Conservation (phyloP, 805 yeast species). For the Kuraishia piskuri region DNA sequence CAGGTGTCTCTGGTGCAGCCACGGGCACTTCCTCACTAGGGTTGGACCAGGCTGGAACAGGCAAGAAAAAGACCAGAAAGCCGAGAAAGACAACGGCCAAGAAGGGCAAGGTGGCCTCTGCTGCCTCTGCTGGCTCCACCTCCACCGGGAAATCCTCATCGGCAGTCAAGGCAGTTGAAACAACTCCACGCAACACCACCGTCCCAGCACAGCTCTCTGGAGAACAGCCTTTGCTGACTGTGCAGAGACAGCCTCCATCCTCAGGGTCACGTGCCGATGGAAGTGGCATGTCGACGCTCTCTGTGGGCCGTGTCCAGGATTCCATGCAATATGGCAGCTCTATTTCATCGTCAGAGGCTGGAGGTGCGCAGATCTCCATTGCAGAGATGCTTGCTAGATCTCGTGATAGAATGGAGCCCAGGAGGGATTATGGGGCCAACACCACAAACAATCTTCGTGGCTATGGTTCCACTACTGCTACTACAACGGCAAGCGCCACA, state of each 20-base stretch:
- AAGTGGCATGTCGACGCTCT: neutral
- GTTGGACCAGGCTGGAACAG: slow-evolving; percentile 7
- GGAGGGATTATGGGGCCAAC: neutral
- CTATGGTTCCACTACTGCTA: neutral
- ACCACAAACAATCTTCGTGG: neutral
- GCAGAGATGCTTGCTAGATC: slow-evolving; percentile 54
- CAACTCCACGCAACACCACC: slow-evolving; percentile 1
- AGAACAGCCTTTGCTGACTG: slow-evolving; percentile 4
- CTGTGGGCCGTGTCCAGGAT: neutral
- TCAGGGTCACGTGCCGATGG: neutral
- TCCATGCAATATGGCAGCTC: too few relatives aligned
- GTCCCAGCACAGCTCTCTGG: slow-evolving; percentile 4
- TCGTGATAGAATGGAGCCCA: slow-evolving; percentile 31
- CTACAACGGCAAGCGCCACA: neutral
- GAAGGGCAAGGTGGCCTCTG: neutral
- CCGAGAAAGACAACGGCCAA: slow-evolving; percentile 1
- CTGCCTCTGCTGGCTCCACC: neutral
- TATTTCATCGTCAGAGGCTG: neutral
- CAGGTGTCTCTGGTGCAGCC: slow-evolving; percentile 2
- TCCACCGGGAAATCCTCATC: too few relatives aligned
- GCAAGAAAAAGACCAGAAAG: neutral
- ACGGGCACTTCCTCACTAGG: too few relatives aligned
- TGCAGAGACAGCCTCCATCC: slow-evolving; percentile 3
- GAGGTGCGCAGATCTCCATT: slow-evolving; percentile 33
- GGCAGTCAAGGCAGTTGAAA: too few relatives aligned